phyloP scores from a whole-genome alignment of 2,329 filamentous ascomycete species.

The Colletotrichum caudatum region DNA sequence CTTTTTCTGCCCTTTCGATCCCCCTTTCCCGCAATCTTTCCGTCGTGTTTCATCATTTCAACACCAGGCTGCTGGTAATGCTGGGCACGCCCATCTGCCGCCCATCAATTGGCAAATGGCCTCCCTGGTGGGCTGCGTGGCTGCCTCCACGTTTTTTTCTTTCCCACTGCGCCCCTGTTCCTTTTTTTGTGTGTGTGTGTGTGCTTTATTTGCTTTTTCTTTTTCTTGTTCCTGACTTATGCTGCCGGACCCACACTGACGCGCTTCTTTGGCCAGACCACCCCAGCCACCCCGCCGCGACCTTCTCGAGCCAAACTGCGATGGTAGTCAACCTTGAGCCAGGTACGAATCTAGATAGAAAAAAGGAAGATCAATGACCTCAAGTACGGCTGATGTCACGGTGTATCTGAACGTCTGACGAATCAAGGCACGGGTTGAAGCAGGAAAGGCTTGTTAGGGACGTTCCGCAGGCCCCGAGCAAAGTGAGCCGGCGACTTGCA shows the following conservation, averaged over 20 bases:
- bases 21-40: slow-evolving; percentile 24
- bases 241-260: slow-evolving; percentile 29
- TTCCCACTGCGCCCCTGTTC: not conserved
- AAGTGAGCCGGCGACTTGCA: slow-evolving; percentile 9
- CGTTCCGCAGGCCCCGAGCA: slow-evolving; percentile 35
- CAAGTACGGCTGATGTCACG: slow-evolving; percentile 31
- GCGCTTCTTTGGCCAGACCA: slow-evolving; percentile 23
- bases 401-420: slow-evolving; percentile 4
- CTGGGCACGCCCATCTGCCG: slow-evolving; percentile 18
- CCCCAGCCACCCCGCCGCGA: slow-evolving; percentile 11
- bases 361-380: slow-evolving; percentile 4
- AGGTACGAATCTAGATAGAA: not conserved
- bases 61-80: slow-evolving; percentile 33
- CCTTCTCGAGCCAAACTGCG: not conserved
- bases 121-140: slow-evolving; percentile 27
- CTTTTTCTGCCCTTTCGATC: slow-evolving; percentile 8
- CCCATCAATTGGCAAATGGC: slow-evolving; percentile 21
- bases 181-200: no score
- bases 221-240: slow-evolving; percentile 24
- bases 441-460: slow-evolving; percentile 22
- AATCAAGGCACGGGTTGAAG: slow-evolving; percentile 1
- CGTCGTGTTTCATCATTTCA: slow-evolving; percentile 38
- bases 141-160: slow-evolving; percentile 34
- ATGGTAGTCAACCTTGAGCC: not conserved
- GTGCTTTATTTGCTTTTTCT: not conserved